Evolutionary conservation across 495 filamentous ascomycete genomes (phyloP).

Genomic region (Penicillium taxi): DNA sequence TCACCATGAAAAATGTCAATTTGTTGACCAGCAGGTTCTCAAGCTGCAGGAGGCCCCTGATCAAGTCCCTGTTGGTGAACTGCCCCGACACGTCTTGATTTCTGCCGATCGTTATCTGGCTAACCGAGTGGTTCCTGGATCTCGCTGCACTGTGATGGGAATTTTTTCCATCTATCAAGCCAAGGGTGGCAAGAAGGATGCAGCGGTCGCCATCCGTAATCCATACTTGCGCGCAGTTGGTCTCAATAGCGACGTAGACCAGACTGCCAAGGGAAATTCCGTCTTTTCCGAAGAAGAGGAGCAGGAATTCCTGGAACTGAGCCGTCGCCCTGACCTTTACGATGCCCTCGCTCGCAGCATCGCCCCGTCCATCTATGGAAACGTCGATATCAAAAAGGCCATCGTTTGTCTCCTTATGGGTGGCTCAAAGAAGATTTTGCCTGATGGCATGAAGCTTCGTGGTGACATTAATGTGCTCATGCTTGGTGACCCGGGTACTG

Average conservation of each 20-base stretch:
- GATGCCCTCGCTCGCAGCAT: slow-evolving; percentile 85
- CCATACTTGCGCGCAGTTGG: slow-evolving; percentile 94
- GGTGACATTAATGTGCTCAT: slow-evolving; percentile 98
- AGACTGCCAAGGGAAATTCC: slow-evolving; percentile 77
- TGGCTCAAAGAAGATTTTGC: slow-evolving; percentile 96
- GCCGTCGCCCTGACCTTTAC: slow-evolving; percentile 84
- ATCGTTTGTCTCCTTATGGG: slow-evolving; percentile 93
- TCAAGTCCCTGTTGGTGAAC: slow-evolving; percentile 93
- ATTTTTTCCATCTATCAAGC: slow-evolving; percentile 96
- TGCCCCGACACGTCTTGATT: slow-evolving; percentile 89
- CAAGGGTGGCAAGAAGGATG: slow-evolving; percentile 76
- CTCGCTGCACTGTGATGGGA: slow-evolving; percentile 89
- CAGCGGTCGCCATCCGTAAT: slow-evolving; percentile 88
- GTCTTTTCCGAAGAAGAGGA: slow-evolving; percentile 94
- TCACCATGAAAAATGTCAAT: slow-evolving; percentile 86
- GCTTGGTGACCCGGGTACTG: slow-evolving; percentile 95
- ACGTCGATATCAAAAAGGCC: slow-evolving; percentile 95
- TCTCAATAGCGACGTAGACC: slow-evolving; percentile 81
- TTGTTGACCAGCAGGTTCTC: slow-evolving; percentile 96
- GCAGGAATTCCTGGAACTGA: slow-evolving; percentile 93
- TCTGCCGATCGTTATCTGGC: slow-evolving; percentile 93
- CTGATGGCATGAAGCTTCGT: slow-evolving; percentile 96
- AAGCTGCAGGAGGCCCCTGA: slow-evolving; percentile 98
- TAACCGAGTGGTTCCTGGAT: slow-evolving; percentile 92
- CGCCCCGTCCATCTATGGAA: slow-evolving; percentile 96